These are phyloP conservation scores for Neopestalotiopsis sp. DNA, from an alignment of 2,329 filamentous ascomycete species.

Conservation along the genomic window DNA sequence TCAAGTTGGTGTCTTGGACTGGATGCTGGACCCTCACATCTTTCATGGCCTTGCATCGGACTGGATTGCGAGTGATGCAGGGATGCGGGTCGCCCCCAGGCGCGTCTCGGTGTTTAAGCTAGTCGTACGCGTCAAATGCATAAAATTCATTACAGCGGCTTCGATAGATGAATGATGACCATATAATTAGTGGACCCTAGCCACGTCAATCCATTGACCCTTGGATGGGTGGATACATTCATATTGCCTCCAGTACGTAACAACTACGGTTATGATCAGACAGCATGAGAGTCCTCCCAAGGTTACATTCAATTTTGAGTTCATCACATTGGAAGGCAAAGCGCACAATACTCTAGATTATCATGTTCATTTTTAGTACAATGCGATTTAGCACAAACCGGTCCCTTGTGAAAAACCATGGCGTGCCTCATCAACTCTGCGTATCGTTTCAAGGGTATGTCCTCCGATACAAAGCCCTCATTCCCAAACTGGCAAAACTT, in stretches of 20 bases:
- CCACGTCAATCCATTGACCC: background rate
- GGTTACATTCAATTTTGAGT: no score
- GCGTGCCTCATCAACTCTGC: background rate
- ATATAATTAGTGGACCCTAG: background rate
- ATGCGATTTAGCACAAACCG: conserved; percentile 1
- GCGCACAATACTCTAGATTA: background rate
- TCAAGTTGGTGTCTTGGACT: background rate
- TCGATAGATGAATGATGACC: conserved; percentile 5
- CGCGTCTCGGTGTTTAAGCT: conserved; percentile 13
- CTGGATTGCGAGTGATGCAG: background rate
- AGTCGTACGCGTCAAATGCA: conserved; percentile 10
- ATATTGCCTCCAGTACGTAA: no score
- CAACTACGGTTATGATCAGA: background rate
- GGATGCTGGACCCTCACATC: background rate
- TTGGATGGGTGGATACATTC: background rate
- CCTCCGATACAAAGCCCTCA: conserved; percentile 18
- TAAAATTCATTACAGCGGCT: conserved; percentile 3
- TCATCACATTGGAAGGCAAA: no score
- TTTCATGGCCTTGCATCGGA: background rate
- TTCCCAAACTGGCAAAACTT: conserved; percentile 20
- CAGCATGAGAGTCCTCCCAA: background rate
- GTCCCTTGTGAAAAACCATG: background rate
- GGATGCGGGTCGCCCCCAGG: background rate
- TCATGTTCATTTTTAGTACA: conserved; percentile 17
- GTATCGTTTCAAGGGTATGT: conserved; percentile 18